Conservation (phyloP, 169 alveolate species). For the Cyclospora cayetanensis region DNA sequence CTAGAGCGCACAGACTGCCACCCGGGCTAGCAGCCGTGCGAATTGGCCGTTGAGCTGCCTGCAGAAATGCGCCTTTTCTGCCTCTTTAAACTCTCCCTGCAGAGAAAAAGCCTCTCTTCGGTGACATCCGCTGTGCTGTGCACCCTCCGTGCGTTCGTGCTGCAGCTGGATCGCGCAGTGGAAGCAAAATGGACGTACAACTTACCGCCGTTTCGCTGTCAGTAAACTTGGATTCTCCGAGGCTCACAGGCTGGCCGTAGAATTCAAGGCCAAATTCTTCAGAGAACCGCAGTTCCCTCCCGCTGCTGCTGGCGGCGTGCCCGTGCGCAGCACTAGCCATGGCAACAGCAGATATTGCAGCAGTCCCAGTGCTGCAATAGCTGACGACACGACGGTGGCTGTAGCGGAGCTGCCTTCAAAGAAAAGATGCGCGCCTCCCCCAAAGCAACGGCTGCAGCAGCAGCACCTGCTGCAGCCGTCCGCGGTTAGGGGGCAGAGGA, state of each 20-base stretch:
- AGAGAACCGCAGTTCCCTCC: neutral
- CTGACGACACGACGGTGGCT: neutral
- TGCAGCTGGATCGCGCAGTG: slow-evolving; percentile 61
- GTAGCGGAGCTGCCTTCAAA: neutral
- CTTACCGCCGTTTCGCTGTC: slow-evolving; percentile 53
- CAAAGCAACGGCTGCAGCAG: neutral
- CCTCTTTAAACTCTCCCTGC: no score
- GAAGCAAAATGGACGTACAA: slow-evolving; percentile 44
- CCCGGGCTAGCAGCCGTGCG: no score
- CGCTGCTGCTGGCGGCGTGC: neutral
- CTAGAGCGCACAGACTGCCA: no score
- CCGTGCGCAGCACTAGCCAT: neutral
- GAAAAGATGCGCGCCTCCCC: neutral
- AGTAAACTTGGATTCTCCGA: slow-evolving; percentile 2
- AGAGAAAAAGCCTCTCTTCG: no score
- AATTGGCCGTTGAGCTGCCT: no score
- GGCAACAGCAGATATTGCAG: neutral
- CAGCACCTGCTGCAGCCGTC: neutral
- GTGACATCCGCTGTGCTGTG: no score
- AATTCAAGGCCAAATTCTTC: slow-evolving; percentile 25
- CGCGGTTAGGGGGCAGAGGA: no score
- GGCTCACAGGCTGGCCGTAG: slow-evolving; percentile 28
- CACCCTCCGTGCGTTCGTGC: neutral
- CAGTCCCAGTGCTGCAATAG: neutral
- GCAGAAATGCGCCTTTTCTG: no score